Conservation (phyloP, 1,284 basidiomycete species). For the Rhodotorula sp. region DNA sequence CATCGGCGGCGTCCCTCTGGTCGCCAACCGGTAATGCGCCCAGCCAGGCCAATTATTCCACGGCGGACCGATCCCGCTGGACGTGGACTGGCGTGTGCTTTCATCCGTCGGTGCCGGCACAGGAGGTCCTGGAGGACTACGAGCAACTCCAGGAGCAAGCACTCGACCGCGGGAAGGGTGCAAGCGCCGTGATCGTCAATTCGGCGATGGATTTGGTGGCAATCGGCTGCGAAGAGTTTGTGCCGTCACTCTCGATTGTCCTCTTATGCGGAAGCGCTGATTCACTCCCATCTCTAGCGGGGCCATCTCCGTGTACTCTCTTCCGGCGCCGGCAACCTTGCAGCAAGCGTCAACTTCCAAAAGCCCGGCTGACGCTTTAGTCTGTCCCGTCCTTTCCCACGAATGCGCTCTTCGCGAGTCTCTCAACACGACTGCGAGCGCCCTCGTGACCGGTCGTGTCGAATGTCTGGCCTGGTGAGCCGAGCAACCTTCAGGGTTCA, state of each 20-base stretch:
- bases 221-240: conserved; percentile 38
- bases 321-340: conserved; percentile 1
- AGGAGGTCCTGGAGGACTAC: conserved; percentile 1
- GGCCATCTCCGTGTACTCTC: conserved; percentile 44
- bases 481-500: neutral
- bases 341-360: neutral
- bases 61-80: conserved; percentile 55
- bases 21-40: neutral
- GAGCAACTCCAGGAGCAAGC: conserved; percentile 19
- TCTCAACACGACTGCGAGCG: conserved; percentile 48
- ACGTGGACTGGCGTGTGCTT: conserved; percentile 60
- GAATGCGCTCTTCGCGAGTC: conserved; percentile 46
- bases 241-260: too few species aligned
- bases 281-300: conserved; percentile 31
- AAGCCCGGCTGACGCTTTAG: neutral
- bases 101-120: conserved; percentile 32
- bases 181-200: conserved; percentile 16
- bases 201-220: conserved; percentile 32
- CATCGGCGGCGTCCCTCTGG: conserved; percentile 1
- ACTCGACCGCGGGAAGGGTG: conserved; percentile 29
- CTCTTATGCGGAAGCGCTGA: neutral
- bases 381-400: conserved; percentile 46
- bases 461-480: conserved; percentile 67
- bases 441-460: conserved; percentile 64
- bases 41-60: neutral